phyloP scores from a whole-genome alignment of 257 asterid genomes.

The Cruciata laevipes region DNA sequence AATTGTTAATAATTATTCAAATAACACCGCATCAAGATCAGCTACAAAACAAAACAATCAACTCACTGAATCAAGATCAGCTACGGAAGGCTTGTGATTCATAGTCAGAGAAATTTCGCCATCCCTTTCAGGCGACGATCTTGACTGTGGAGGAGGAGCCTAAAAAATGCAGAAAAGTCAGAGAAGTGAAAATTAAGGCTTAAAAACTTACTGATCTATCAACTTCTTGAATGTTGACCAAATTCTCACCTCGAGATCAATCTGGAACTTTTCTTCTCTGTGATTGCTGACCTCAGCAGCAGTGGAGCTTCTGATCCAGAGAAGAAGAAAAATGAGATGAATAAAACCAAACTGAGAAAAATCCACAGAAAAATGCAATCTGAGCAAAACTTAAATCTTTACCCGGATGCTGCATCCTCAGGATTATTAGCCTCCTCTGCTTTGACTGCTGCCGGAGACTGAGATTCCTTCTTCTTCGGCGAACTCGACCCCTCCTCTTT shows the following conservation, averaged over 20 bases:
- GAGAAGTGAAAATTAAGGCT: too few relatives aligned
- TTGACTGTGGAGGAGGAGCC: conserved; percentile 83
- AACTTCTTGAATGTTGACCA: background rate
- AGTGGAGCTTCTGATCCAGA: conserved; percentile 33
- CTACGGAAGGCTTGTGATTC: conserved; percentile 39
- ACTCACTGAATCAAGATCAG: conserved; percentile 40
- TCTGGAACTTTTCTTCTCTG: conserved; percentile 71
- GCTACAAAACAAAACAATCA: background rate
- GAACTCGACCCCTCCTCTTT: conserved; percentile 41
- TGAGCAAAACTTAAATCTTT: conserved; percentile 9
- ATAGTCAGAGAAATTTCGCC: conserved; percentile 25
- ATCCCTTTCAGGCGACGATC: conserved; percentile 56
- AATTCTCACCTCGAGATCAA: conserved; percentile 89
- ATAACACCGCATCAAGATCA: conserved; percentile 27
- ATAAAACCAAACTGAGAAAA: conserved; percentile 5
- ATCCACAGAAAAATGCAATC: conserved; percentile 13
- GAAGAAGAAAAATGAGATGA: conserved; percentile 6
- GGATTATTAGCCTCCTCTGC: conserved; percentile 26
- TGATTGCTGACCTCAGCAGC: conserved; percentile 33
- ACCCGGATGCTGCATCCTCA: conserved; percentile 37
- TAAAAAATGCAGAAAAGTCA: conserved; percentile 19
- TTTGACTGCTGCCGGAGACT: conserved; percentile 18
- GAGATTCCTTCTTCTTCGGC: conserved; percentile 45
- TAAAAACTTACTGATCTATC: background rate
- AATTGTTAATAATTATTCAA: conserved; percentile 8